These are phyloP conservation scores for Akanthomyces dipterigenus DNA, from an alignment of 2,329 filamentous ascomycete genomes.

Conservation along the genomic window DNA sequence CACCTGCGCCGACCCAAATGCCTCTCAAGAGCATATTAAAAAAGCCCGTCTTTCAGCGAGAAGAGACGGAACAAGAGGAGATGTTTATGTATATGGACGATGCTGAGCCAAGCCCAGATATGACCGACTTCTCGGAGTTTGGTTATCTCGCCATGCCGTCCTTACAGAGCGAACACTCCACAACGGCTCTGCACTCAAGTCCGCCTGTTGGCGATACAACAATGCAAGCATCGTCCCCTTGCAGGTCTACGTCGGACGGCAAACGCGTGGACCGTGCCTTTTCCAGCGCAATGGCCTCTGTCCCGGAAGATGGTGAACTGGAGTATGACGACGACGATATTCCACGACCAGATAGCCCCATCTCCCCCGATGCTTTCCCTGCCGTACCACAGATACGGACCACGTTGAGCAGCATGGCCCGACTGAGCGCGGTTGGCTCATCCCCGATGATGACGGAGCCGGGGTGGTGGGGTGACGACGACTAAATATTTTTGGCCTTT, in stretches of 20 bases:
- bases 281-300: constrained; percentile 11
- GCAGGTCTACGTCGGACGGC: constrained; percentile 5
- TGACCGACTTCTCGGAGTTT: constrained; percentile 33
- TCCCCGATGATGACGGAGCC: constrained; percentile 20
- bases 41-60: constrained; percentile 18
- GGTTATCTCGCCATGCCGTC: constrained; percentile 7
- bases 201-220: background rate
- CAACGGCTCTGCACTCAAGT: background rate
- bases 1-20: background rate
- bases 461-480: constrained; percentile 37
- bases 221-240: background rate
- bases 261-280: background rate
- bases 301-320: constrained; percentile 12
- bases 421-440: constrained; percentile 35
- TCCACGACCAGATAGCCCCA: constrained; percentile 36
- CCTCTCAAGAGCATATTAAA: background rate
- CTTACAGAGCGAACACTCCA: background rate
- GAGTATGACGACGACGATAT: constrained; percentile 21
- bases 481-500: constrained; percentile 16
- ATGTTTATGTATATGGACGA: constrained; percentile 23
- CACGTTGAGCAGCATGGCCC: constrained; percentile 32
- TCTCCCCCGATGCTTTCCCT: constrained; percentile 28
- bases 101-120: constrained; percentile 28
- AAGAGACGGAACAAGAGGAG: constrained; percentile 14
- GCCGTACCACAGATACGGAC: constrained; percentile 17